These are phyloP conservation scores for Avena sativa DNA, from an alignment of 176 grass and related monocot species.

Conservation along the genomic window DNA sequence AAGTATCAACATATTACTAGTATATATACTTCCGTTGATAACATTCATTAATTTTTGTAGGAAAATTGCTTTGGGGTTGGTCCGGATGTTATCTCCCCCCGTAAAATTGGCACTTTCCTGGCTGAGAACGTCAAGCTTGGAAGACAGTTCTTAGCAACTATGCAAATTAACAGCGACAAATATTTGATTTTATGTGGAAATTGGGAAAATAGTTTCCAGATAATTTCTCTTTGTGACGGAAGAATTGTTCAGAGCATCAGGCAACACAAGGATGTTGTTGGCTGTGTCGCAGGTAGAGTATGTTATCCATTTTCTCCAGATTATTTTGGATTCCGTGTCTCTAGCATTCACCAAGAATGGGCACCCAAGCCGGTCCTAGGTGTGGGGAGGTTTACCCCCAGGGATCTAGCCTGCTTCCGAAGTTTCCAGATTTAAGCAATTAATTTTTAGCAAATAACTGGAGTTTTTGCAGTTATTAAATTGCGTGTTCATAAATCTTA, in stretches of 20 bases:
- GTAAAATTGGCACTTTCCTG: slow-evolving; percentile 81
- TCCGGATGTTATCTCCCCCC: slow-evolving; percentile 83
- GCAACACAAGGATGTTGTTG: slow-evolving; percentile 97
- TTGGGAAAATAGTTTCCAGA: slow-evolving; percentile 99
- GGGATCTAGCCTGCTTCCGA: not conserved
- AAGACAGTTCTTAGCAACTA: slow-evolving; percentile 75
- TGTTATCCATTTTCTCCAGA: slow-evolving; percentile 34
- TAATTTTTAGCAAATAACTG: slow-evolving; percentile 26
- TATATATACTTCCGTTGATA: slow-evolving; percentile 29
- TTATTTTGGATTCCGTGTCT: not conserved
- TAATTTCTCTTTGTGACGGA: slow-evolving; percentile 88
- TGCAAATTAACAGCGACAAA: slow-evolving; percentile 83
- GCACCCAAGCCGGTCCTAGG: not conserved
- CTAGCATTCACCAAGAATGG: slow-evolving; percentile 5
- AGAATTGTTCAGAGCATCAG: slow-evolving; percentile 94
- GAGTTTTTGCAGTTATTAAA: not conserved
- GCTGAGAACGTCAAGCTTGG: slow-evolving; percentile 93
- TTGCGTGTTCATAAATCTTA: not conserved
- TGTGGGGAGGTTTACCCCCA: slow-evolving; percentile 3
- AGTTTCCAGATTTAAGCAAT: slow-evolving; percentile 34
- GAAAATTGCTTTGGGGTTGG: slow-evolving; percentile 96
- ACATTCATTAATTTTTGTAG: slow-evolving; percentile 43
- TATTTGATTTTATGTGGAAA: slow-evolving; percentile 96
- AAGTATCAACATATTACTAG: slow-evolving; percentile 19
- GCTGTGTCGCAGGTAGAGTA: slow-evolving; percentile 76